Percentiles rank a stretch among this genome's conserved stretches.
Evolutionary conservation across 129 eudicot genomes (phyloP).

Genomic region (Rutidosis leptorrhynchoides): DNA sequence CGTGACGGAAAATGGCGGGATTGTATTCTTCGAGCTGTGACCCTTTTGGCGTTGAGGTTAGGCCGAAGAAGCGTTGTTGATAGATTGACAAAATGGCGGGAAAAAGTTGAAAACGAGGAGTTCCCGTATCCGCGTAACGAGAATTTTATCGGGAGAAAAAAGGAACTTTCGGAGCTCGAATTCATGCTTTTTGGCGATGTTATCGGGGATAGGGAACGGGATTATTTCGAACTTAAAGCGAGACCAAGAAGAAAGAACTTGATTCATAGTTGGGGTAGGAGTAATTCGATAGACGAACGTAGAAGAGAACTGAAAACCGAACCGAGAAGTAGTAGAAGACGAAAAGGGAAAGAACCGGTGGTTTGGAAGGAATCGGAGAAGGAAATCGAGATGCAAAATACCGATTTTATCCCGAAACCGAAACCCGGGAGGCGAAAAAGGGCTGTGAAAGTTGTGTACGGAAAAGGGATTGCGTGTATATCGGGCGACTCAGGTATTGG

Average conservation of each 20-base stretch:
- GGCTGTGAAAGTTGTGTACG: constrained; percentile 67
- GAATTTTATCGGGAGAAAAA: constrained; percentile 81
- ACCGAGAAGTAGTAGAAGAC: constrained; percentile 45
- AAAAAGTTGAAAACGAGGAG: constrained; percentile 77
- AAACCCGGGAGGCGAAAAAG: constrained; percentile 62
- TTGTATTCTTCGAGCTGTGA: constrained; percentile 81
- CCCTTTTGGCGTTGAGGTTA: constrained; percentile 78
- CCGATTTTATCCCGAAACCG: constrained; percentile 38
- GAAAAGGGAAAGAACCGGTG: constrained; percentile 88
- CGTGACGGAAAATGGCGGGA: constrained; percentile 91
- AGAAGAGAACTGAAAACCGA: constrained; percentile 42
- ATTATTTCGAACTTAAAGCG: constrained; percentile 84
- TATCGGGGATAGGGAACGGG: constrained; percentile 73
- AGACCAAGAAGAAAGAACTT: constrained; percentile 58
- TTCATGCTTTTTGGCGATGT: constrained; percentile 95
- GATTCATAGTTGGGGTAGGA: constrained; percentile 67
- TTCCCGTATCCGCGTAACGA: constrained; percentile 91
- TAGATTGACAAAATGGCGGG: constrained; percentile 82
- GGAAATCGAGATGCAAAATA: constrained; percentile 89
- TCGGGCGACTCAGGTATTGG: constrained; percentile 95
- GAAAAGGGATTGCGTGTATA: constrained; percentile 89
- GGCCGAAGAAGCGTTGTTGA: constrained; percentile 95
- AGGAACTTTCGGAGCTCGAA: constrained; percentile 85
- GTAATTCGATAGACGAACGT: constrained; percentile 62
- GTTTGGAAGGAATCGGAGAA: constrained; percentile 93